Base-by-base conservation (phyloP, 2,329 filamentous ascomycete species). In the Cytospora mali region DNA sequence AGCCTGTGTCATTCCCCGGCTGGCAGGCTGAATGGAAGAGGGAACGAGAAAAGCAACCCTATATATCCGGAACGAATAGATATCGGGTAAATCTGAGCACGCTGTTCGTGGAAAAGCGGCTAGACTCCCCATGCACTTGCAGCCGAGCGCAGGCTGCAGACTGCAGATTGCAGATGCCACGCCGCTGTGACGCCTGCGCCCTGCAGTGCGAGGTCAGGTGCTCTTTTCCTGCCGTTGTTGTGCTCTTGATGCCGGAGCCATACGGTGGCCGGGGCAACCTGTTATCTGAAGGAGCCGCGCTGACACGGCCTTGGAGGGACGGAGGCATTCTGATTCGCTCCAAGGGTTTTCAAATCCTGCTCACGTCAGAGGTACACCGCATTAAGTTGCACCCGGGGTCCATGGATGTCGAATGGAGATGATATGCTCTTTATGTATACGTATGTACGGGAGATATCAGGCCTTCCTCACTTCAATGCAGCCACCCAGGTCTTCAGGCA, bases 281-380 rank as follows among this genome's bases (percentile, higher is more conserved):
- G 9, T 33, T 31, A 29, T 55, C 42, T 21, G 49, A 35, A 54
- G 18, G 51, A 42, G 35, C 50, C 58, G 35, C 31, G 29, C n/a
- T 55, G 42, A 55, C 55, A 48, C 39, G 56, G 56, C 25, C 62
- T 39, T 29, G 54, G 48, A 25, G 28, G 16, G n/a, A 58, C 39
- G 33, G 27, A 28, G 35, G 27, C 48, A 33, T 23, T 25, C 18
- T 42, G 42, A 54, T 53, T 59, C 60, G 55, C 23, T 52, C 42
- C 61, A 33, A 42, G 28, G 46, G 21, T 14, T n/a, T 16, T n/a
- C 51, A 55, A 18, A 21, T 39, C 25, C 25, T 55, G 56, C 63
- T 62, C 63, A 63, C 64, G 64, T 65, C 64, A 65, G 64, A 62
- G 31, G 54, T 54, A 31, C 55, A 28, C 35, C 55, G 29, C 39